A percentile compares a stretch with the other conserved stretches of the same genome.
These are phyloP conservation scores for Hypericum androsaemum DNA, from an alignment of 345 rosid genomes.

Conservation along the genomic window DNA sequence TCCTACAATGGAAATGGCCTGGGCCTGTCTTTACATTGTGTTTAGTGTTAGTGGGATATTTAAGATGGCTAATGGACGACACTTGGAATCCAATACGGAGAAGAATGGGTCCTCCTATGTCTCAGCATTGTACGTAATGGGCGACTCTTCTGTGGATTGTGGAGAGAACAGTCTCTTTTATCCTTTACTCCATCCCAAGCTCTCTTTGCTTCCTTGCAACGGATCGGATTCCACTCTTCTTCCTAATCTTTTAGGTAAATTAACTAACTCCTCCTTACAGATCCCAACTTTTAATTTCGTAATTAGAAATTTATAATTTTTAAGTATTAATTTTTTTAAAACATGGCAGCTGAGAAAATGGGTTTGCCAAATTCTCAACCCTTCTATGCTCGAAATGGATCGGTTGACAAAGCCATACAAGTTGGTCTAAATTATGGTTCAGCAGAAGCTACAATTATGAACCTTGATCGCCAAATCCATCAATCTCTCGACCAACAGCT, in stretches of 20 bases:
- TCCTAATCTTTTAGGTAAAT: constrained; percentile 49
- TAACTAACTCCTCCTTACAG: not conserved
- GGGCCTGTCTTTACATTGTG: no score
- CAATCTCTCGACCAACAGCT: constrained; percentile 59
- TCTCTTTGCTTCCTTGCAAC: constrained; percentile 49
- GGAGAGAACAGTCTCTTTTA: constrained; percentile 47
- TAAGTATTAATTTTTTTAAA: not conserved
- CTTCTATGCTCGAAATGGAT: constrained; percentile 47
- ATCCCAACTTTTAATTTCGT: not conserved
- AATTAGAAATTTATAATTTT: not conserved
- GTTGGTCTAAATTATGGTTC: constrained; percentile 49
- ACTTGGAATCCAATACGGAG: no score
- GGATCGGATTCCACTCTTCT: constrained; percentile 38
- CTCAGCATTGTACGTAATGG: constrained; percentile 44
- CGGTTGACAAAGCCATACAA: constrained; percentile 24
- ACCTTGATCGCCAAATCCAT: constrained; percentile 24
- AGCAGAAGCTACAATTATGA: constrained; percentile 46
- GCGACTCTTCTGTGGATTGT: constrained; percentile 67
- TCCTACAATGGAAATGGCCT: no score
- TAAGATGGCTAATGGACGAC: no score
- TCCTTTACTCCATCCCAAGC: constrained; percentile 35
- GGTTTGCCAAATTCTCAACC: constrained; percentile 25
- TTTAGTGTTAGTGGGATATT: no score
- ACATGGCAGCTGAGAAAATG: constrained; percentile 42
- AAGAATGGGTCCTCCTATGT: constrained; percentile 5